Percentiles rank a stretch among this genome's conserved stretches.
These are phyloP conservation scores for Sphagnum tenellum DNA, from an alignment of 225 moss, liverwort and hornwort genomes.

Conservation along the genomic window DNA sequence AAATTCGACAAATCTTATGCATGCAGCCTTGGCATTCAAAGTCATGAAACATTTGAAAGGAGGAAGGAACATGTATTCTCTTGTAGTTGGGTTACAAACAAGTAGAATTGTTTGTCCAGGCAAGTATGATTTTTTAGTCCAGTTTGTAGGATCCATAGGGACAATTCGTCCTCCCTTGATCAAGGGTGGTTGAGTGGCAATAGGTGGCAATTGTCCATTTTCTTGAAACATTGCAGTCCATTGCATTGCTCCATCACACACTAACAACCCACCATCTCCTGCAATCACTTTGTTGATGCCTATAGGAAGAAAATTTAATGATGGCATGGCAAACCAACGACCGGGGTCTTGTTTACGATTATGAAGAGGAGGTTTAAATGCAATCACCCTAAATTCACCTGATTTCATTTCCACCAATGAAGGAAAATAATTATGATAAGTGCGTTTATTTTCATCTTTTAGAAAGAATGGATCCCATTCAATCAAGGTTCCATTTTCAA, in stretches of 20 bases:
- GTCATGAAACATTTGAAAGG: slow-evolving; percentile 24
- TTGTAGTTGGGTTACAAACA: slow-evolving; percentile 28
- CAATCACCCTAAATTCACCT: slow-evolving; percentile 14
- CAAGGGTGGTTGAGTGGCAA: not conserved
- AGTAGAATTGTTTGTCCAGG: slow-evolving; percentile 11
- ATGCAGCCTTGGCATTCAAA: slow-evolving; percentile 26
- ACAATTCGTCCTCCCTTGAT: slow-evolving; percentile 1
- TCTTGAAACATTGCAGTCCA: slow-evolving; percentile 11
- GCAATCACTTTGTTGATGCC: slow-evolving; percentile 19
- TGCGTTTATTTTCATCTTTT: slow-evolving; percentile 6
- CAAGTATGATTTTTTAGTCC: not conserved
- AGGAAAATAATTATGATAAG: slow-evolving; percentile 13
- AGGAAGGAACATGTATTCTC: slow-evolving; percentile 19
- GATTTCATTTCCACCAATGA: slow-evolving; percentile 12
- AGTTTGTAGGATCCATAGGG: not conserved
- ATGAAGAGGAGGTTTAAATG: slow-evolving; percentile 15
- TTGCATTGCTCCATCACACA: slow-evolving; percentile 32
- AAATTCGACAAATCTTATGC: slow-evolving; percentile 25
- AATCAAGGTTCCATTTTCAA: slow-evolving; percentile 4
- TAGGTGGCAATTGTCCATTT: slow-evolving; percentile 1
- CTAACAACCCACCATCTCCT: slow-evolving; percentile 28
- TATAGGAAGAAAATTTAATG: slow-evolving; percentile 22
- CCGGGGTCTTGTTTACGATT: slow-evolving; percentile 19
- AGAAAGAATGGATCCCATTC: slow-evolving; percentile 25
- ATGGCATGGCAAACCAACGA: slow-evolving; percentile 38